Percentiles rank a stretch among this genome's conserved stretches.
These are phyloP conservation scores for Cryptococcus sp. DNA, from an alignment of 1,284 basidiomycete species.

Conservation along the genomic window DNA sequence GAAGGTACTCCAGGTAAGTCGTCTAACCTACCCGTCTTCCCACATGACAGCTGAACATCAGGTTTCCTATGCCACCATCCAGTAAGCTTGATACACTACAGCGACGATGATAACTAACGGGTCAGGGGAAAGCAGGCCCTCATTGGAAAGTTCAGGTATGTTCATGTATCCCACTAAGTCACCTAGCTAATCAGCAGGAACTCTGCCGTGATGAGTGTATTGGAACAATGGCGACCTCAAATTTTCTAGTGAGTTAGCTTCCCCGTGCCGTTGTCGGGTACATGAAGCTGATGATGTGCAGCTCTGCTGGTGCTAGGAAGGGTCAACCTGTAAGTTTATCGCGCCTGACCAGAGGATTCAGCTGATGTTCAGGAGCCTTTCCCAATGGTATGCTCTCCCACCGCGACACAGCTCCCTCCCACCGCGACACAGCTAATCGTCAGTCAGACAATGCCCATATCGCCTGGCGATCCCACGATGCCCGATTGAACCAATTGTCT, in stretches of 20 bases:
- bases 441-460: conserved; percentile 15
- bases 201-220: conserved; percentile 43
- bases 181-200: conserved; percentile 24
- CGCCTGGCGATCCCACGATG: conserved; percentile 9
- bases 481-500: conserved; percentile 7
- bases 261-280: not conserved
- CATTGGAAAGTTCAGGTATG: conserved; percentile 46
- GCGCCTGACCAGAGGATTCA: not conserved
- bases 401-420: no score
- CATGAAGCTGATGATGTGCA: conserved; percentile 5
- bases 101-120: not conserved
- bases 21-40: not conserved
- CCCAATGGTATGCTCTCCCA: conserved; percentile 17
- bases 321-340: conserved; percentile 30
- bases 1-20: conserved; percentile 45
- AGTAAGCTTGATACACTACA: conserved; percentile 19
- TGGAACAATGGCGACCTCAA: conserved; percentile 44
- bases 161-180: not conserved
- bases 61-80: conserved; percentile 48
- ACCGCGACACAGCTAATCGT: not conserved
- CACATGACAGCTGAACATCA: conserved; percentile 10
- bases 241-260: conserved; percentile 38
- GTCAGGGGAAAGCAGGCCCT: conserved; percentile 41
- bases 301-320: conserved; percentile 32
- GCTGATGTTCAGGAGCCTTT: conserved; percentile 25